Base-by-base conservation (phyloP, 176 grass and related monocot genomes). In the Oryza glumipatula region DNA sequence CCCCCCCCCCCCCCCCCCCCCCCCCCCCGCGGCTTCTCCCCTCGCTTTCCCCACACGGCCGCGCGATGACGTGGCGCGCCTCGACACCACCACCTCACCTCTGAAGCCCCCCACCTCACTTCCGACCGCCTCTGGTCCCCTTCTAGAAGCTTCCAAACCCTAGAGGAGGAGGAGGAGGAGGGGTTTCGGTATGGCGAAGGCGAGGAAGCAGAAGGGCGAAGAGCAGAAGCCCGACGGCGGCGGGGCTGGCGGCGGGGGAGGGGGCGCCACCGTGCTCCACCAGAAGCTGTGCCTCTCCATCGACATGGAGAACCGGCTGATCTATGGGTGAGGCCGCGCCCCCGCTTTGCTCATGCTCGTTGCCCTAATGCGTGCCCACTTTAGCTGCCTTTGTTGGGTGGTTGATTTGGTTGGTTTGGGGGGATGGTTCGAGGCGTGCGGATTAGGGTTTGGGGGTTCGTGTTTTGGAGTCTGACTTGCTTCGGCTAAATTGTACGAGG, bases 261-360 rank as follows among this genome's bases (percentile, higher is more conserved):
- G 83, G n/a, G 94, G 91, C 76, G 86, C 76, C 71, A 87, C 92
- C 67, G 93, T 95, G 80, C 89, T 90, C 47, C 96, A 98, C 89
- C 96, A 98, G 88, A 98, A 98, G 81, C 83, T 98, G 3, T 98
- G 93, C 89, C 85, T 98, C 87, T 98, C 96, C 76, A 80, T 98
- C 91, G 93, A 98, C 80, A 90, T 95, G 91, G 93, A 94, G 49
- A 92, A 86, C 47, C 88, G 81, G 84, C 89, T 85, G 86, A 87
- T 98, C 72, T 92, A 92, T 74, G 96, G 96, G 96, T 98, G 92
- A 92, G 93, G 93, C 63, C 72, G 41, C 41, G 38, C 68, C 49
- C 68, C 32, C 10, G 30, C 30, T 32, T 74, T 44, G 84, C 84
- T 87, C 24, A 36, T 36, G 49, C 51, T 2, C 46, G 39, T 61